These are phyloP conservation scores for Adansonia grandidieri DNA, from an alignment of 441 rosid species.

Conservation along the genomic window DNA sequence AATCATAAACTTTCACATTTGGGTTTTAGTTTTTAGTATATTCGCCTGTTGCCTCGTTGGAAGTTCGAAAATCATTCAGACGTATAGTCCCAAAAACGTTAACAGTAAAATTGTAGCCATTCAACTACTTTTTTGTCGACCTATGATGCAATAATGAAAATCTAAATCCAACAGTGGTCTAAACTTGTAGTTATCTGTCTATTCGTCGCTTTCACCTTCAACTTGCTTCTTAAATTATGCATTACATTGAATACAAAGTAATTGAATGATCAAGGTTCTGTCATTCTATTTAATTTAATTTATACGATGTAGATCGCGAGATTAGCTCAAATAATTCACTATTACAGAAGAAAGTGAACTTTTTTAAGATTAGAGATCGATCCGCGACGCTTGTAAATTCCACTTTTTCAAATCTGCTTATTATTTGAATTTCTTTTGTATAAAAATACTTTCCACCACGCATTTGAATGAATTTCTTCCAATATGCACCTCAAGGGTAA, in stretches of 20 bases:
- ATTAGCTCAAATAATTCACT: background rate
- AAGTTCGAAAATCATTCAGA: background rate
- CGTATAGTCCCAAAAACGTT: background rate
- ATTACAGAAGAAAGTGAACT: too few relatives aligned
- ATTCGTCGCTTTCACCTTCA: background rate
- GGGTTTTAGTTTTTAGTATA: background rate
- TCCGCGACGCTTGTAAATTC: too few relatives aligned
- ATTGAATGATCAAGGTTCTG: background rate
- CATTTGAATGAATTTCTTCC: background rate
- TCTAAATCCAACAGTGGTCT: background rate
- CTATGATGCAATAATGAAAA: background rate
- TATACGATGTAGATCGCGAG: background rate
- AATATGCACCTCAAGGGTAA: background rate
- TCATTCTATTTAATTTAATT: background rate
- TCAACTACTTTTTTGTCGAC: background rate
- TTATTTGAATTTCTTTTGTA: too few relatives aligned
- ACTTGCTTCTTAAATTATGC: slow-evolving; percentile 17
- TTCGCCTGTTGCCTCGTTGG: background rate
- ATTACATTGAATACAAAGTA: background rate
- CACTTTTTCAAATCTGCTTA: too few relatives aligned
- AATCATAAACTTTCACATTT: background rate
- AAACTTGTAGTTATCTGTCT: background rate
- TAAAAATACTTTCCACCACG: too few relatives aligned
- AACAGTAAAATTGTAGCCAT: background rate
- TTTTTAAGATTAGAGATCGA: too few relatives aligned